A percentile compares a stretch with the other conserved stretches of the same genome.
Evolutionary conservation across 2,329 filamentous ascomycete genomes (phyloP).

Genomic region (Botrytis paeoniae): DNA sequence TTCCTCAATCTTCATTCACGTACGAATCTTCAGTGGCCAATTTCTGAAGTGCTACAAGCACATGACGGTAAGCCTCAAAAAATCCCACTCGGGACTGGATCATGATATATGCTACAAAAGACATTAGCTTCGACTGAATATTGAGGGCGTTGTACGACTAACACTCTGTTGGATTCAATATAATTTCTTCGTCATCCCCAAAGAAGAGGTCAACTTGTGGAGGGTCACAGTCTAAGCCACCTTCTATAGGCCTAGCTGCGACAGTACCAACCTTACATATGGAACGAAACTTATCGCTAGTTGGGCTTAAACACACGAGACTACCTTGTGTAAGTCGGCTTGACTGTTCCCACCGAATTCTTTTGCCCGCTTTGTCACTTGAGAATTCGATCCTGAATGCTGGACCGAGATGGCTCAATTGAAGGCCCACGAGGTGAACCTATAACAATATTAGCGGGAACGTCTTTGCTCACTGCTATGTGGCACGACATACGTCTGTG

Average conservation of each 20-base stretch:
- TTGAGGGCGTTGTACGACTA: conserved; percentile 40
- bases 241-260: conserved; percentile 62
- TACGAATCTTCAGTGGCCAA: conserved; percentile 32
- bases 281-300: conserved; percentile 58
- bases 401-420: conserved; percentile 60
- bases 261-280: conserved; percentile 70
- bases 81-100: conserved; percentile 71
- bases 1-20: background rate
- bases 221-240: conserved; percentile 60
- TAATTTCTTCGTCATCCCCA: conserved; percentile 54
- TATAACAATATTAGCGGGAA: conserved; percentile 37
- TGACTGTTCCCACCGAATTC: conserved; percentile 61
- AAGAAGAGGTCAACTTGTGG: conserved; percentile 77
- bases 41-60: conserved; percentile 67
- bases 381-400: conserved; percentile 70
- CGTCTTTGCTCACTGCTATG: background rate
- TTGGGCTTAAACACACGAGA: conserved; percentile 52
- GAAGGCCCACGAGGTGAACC: conserved; percentile 65
- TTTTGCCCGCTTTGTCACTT: conserved; percentile 59
- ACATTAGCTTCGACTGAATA: conserved; percentile 16
- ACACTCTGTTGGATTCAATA: conserved; percentile 64
- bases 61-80: conserved; percentile 73
- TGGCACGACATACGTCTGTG: conserved; percentile 53
- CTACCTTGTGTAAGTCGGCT: conserved; percentile 52
- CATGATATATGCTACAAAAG: conserved; percentile 55